Percentiles rank a stretch among this genome's conserved stretches.
These are phyloP conservation scores for Aspergillus olivimuriae DNA, from an alignment of 495 filamentous ascomycete genomes.

Conservation along the genomic window DNA sequence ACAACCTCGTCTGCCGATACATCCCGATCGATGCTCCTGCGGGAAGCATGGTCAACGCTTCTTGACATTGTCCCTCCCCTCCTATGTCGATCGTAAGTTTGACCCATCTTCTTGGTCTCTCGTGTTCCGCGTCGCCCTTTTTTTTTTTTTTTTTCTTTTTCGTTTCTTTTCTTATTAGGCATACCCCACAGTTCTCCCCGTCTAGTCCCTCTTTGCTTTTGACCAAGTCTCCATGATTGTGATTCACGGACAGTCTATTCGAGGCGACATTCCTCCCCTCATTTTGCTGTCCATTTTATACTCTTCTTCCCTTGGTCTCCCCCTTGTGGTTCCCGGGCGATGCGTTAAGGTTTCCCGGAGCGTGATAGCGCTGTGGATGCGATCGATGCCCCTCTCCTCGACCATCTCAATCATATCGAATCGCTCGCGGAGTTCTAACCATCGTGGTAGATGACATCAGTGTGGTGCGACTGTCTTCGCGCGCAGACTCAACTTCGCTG, in stretches of 20 bases:
- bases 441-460: conserved; percentile 31
- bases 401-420: background rate
- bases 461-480: conserved; percentile 30
- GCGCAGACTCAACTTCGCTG: conserved; percentile 18
- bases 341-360: no score
- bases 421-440: conserved; percentile 24
- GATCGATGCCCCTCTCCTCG: conserved; percentile 1
- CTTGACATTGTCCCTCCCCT: conserved; percentile 20
- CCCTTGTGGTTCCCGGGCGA: no score
- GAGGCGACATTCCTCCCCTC: background rate
- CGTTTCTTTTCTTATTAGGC: background rate
- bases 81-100: conserved; percentile 38
- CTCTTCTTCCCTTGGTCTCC: no score
- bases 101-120: conserved; percentile 9
- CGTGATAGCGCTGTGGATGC: background rate
- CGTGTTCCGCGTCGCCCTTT: conserved; percentile 5
- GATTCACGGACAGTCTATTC: conserved; percentile 2
- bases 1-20: no score
- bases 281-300: conserved; percentile 1
- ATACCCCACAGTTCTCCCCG: conserved; percentile 13
- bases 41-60: no score
- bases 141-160: conserved; percentile 4
- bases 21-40: no score
- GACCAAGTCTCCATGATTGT: background rate
- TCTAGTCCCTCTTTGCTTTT: conserved; percentile 1